phyloP scores from a whole-genome alignment of 768 basidiomycete species.

The Pisolithus microcarpus region DNA sequence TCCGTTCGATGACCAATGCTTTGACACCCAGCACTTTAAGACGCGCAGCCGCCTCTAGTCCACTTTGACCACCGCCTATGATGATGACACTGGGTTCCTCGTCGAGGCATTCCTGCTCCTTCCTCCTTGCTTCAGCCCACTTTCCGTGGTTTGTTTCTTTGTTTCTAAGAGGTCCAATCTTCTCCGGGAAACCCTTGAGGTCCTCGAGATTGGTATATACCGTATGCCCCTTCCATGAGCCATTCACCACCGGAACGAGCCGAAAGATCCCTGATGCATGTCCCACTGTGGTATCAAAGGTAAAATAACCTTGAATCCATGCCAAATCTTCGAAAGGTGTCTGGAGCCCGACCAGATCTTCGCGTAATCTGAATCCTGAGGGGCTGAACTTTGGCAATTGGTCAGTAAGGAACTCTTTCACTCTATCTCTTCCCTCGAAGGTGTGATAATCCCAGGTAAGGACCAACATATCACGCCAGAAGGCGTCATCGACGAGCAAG shows the following conservation, averaged over 20 bases:
- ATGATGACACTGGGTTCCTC: constrained; percentile 52
- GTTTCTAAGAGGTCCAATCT: constrained; percentile 39
- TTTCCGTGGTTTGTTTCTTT: constrained; percentile 41
- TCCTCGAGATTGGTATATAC: constrained; percentile 56
- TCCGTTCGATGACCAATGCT: constrained; percentile 50
- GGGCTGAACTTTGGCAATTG: constrained; percentile 25
- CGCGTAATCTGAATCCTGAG: constrained; percentile 11
- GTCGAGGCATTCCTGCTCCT: constrained; percentile 39
- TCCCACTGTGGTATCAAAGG: constrained; percentile 45
- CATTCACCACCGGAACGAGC: constrained; percentile 38
- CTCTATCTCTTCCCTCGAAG: constrained; percentile 32
- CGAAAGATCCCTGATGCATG: constrained; percentile 46
- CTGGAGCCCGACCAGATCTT: constrained; percentile 27
- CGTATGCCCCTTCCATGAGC: constrained; percentile 23
- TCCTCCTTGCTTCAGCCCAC: constrained; percentile 44
- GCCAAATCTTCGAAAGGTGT: constrained; percentile 46
- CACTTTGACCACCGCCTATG: constrained; percentile 61
- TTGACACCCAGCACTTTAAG: constrained; percentile 40
- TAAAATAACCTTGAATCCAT: constrained; percentile 51
- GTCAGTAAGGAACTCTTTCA: constrained; percentile 34
- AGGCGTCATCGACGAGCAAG: constrained; percentile 24
- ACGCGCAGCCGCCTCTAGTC: constrained; percentile 42
- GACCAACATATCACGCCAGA: constrained; percentile 49
- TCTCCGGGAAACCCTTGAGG: constrained; percentile 48
- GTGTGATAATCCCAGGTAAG: constrained; percentile 53